Evolutionary conservation across 2,329 filamentous ascomycete species (phyloP).

Genomic region (Cladorrhinum sp.): DNA sequence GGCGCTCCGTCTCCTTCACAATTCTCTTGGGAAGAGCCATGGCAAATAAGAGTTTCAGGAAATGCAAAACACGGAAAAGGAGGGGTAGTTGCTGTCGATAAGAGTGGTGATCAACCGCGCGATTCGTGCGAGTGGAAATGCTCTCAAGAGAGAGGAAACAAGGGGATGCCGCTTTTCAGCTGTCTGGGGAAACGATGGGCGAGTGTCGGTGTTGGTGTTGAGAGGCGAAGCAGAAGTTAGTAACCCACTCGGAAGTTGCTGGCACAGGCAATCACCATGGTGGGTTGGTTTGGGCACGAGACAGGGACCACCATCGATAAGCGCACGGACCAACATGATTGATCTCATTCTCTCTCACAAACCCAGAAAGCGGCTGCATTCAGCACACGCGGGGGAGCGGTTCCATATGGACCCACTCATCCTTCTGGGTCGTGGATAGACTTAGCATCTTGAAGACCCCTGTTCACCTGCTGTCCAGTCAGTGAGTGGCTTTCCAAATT

Average conservation of each 20-base stretch:
- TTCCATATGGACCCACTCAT: neutral
- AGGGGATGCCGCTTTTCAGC: neutral
- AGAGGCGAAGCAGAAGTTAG: neutral
- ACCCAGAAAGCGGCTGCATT: neutral
- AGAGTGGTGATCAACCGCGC: neutral
- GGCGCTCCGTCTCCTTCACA: constrained; percentile 95
- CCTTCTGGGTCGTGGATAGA: neutral
- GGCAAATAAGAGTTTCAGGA: constrained; percentile 10
- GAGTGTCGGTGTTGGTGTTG: neutral
- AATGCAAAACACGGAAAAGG: constrained; percentile 4
- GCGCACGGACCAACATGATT: constrained; percentile 12
- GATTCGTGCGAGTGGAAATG: too few species aligned
- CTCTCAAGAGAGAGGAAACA: neutral
- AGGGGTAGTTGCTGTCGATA: constrained; percentile 2
- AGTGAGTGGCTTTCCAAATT: neutral
- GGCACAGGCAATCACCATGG: constrained; percentile 1
- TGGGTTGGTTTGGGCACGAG: neutral
- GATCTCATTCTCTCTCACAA: neutral
- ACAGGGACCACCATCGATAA: constrained; percentile 8
- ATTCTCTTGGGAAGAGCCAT: constrained; percentile 93
- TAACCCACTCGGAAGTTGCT: neutral
- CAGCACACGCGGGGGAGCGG: neutral
- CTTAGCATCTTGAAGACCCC: neutral
- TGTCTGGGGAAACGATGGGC: neutral
- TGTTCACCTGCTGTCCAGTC: neutral